A percentile compares a stretch with the other conserved stretches of the same genome.
Evolutionary conservation across 1,284 basidiomycete genomes (phyloP).

Genomic region (Caloboletus firmus): DNA sequence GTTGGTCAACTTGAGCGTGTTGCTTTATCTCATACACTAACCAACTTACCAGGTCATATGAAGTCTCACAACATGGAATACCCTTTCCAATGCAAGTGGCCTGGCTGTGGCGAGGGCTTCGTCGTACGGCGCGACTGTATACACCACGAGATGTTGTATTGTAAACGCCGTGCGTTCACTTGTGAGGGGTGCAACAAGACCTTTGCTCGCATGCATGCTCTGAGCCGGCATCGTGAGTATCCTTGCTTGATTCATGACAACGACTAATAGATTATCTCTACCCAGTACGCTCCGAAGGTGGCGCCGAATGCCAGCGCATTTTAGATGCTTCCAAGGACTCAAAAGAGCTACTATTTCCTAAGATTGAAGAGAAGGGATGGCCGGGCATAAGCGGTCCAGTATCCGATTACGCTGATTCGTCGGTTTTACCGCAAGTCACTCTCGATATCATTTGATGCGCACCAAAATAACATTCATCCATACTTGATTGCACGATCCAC

Average conservation of each 20-base stretch:
- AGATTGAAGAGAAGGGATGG: constrained; percentile 33
- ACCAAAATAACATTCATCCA: constrained; percentile 22
- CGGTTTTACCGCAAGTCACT: constrained; percentile 13
- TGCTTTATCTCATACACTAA: constrained; percentile 17
- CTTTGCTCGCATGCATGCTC: constrained; percentile 77
- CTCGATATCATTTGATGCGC: constrained; percentile 20
- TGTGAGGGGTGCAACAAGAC: constrained; percentile 78
- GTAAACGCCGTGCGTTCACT: constrained; percentile 72
- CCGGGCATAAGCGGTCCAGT: constrained; percentile 28
- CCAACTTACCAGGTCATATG: constrained; percentile 57
- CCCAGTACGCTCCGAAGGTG: constrained; percentile 56
- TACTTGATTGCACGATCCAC: constrained; percentile 26
- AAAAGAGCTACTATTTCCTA: constrained; percentile 19
- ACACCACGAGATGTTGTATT: constrained; percentile 77
- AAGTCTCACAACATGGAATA: constrained; percentile 84
- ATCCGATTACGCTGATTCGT: constrained; percentile 6
- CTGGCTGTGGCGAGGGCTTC: constrained; percentile 81
- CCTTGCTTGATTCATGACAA: background rate
- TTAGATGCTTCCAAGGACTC: constrained; percentile 33
- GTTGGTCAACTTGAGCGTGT: constrained; percentile 23
- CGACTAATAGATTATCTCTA: background rate
- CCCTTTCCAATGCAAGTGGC: constrained; percentile 83
- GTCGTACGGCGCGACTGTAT: constrained; percentile 85
- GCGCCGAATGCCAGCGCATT: constrained; percentile 50
- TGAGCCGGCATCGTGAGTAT: constrained; percentile 72